Evolutionary conservation across 257 asterid genomes (phyloP).

Genomic region (Echium plantagineum): DNA sequence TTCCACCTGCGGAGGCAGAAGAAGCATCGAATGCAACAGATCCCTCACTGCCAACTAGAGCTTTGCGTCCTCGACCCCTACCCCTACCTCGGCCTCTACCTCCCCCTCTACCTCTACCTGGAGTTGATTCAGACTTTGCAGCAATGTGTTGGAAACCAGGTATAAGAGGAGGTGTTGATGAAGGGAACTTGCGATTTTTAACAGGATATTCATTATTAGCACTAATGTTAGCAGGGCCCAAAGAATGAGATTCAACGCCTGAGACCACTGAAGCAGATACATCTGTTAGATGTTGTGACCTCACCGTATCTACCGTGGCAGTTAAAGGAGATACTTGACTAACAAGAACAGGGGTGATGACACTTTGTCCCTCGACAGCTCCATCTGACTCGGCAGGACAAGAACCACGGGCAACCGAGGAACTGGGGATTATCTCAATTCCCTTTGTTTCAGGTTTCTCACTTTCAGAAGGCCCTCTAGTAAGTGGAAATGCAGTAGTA

Average conservation of each 20-base stretch:
- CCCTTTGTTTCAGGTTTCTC: conserved; percentile 16
- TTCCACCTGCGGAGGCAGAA: conserved; percentile 1
- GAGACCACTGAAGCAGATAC: conserved; percentile 19
- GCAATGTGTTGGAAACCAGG: conserved; percentile 25
- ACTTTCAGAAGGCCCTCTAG: conserved; percentile 10
- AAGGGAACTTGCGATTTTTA: conserved; percentile 24
- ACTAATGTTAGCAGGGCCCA: conserved; percentile 19
- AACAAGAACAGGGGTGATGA: conserved; percentile 15
- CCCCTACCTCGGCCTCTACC: conserved; percentile 1
- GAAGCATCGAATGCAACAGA: conserved; percentile 8
- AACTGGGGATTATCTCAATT: conserved; percentile 24
- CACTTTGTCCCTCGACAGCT: conserved; percentile 17
- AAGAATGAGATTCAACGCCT: conserved; percentile 15
- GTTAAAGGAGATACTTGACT: conserved; percentile 8
- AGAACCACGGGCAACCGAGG: conserved; percentile 22
- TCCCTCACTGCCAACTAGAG: conserved; percentile 49
- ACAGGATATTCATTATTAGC: conserved; percentile 26
- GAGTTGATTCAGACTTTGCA: conserved; percentile 30
- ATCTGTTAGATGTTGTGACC: conserved; percentile 19
- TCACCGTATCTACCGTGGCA: conserved; percentile 14
- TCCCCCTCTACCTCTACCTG: conserved; percentile 34
- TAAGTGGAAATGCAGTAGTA: conserved; percentile 24
- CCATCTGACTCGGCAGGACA: conserved; percentile 21
- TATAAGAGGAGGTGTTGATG: conserved; percentile 23
- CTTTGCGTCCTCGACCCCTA: conserved; percentile 38